Percentiles rank a stretch among this genome's conserved stretches.
These are phyloP conservation scores for Rhynchospora tenuis DNA, from an alignment of 176 grass and related monocot genomes.

Conservation along the genomic window DNA sequence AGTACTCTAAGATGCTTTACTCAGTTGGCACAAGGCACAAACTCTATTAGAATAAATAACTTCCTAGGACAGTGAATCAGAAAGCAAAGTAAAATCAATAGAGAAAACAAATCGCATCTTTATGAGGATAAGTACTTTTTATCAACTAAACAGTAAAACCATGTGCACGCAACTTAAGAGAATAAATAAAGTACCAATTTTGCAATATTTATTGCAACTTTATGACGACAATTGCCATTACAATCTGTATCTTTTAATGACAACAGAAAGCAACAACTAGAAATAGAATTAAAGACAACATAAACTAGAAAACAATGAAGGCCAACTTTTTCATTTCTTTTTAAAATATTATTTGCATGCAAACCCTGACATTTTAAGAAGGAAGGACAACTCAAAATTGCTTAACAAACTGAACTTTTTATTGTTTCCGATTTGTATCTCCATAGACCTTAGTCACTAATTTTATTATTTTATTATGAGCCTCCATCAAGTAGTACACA, in stretches of 20 bases:
- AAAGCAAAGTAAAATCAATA: slow-evolving; percentile 30
- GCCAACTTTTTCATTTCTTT: not conserved
- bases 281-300: not conserved
- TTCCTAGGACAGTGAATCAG: slow-evolving; percentile 30
- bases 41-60: slow-evolving; percentile 45
- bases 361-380: not conserved
- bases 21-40: not conserved
- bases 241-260: not conserved
- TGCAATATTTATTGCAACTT: slow-evolving; percentile 7
- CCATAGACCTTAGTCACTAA: not conserved
- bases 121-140: slow-evolving; percentile 3
- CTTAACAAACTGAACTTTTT: not conserved
- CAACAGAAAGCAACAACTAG: not conserved
- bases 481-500: not conserved
- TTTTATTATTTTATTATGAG: not conserved
- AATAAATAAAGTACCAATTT: not conserved
- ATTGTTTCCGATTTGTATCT: not conserved
- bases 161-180: slow-evolving; percentile 17
- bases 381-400: not conserved
- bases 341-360: slow-evolving; percentile 2
- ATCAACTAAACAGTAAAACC: slow-evolving; percentile 16
- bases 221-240: not conserved
- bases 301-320: not conserved
- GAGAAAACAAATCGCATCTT: slow-evolving; percentile 24
- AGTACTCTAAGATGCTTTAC: not conserved